Conservation (phyloP, 169 alveolate genomes). For the Eimeria necatrix region DNA sequence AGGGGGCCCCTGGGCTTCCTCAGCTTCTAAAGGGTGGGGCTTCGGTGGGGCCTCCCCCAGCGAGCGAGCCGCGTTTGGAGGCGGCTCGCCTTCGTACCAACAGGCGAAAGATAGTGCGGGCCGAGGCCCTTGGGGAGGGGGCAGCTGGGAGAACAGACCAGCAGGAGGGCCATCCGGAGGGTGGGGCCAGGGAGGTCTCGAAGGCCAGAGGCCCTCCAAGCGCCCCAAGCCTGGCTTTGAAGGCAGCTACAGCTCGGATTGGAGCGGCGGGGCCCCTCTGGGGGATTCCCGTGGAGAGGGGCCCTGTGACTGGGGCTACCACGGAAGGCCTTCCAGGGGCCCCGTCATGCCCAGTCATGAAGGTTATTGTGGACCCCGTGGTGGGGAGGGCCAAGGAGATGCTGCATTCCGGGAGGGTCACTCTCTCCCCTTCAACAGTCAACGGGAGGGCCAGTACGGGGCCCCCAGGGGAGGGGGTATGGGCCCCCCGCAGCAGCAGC, state of each 20-base stretch:
- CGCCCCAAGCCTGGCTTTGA: not conserved
- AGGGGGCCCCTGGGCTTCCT: not conserved
- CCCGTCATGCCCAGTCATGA: not conserved
- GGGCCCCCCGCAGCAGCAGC: slow-evolving; percentile 45
- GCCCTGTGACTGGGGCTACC: not conserved
- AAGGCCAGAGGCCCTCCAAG: not conserved
- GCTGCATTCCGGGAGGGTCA: not conserved
- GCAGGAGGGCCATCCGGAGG: not conserved
- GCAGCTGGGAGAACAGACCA: slow-evolving; percentile 34
- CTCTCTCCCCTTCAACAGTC: not conserved
- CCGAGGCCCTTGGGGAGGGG: not conserved
- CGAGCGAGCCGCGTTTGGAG: not conserved
- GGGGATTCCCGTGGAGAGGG: not conserved
- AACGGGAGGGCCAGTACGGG: slow-evolving; percentile 7
- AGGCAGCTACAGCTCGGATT: not conserved
- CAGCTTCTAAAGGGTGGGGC: not conserved
- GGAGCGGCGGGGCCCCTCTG: not conserved
- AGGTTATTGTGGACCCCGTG: not conserved
- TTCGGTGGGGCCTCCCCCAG: not conserved
- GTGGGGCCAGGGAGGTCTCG: slow-evolving; percentile 23
- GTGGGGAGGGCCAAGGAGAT: slow-evolving; percentile 6
- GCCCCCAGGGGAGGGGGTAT: slow-evolving; percentile 5
- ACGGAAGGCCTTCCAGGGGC: not conserved
- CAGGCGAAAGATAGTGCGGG: slow-evolving; percentile 15
- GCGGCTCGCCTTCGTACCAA: not conserved